phyloP scores from a whole-genome alignment of 345 rosid genomes.

The Leavenworthia alabamica region DNA sequence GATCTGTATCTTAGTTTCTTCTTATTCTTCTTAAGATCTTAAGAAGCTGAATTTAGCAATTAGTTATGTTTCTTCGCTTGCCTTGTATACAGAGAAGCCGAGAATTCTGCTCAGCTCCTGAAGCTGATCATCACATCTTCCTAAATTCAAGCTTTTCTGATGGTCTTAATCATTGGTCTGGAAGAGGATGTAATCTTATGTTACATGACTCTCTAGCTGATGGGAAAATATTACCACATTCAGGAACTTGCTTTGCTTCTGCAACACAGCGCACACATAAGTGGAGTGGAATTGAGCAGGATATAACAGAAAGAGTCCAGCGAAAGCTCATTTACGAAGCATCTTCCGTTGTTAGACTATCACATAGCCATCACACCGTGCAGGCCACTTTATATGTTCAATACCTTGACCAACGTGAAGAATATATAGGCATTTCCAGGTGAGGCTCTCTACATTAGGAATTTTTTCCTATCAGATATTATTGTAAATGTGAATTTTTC shows the following conservation, averaged over 20 bases:
- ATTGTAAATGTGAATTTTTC: neutral
- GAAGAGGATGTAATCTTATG: conserved; percentile 77
- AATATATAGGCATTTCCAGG: conserved; percentile 73
- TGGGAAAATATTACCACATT: conserved; percentile 61
- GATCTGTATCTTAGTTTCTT: neutral
- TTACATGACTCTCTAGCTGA: conserved; percentile 72
- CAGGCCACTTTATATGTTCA: conserved; percentile 75
- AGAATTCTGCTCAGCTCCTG: conserved; percentile 30
- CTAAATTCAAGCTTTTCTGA: conserved; percentile 72
- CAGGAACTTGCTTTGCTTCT: conserved; percentile 67
- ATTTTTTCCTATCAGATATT: neutral
- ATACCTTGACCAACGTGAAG: conserved; percentile 60
- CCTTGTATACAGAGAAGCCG: conserved; percentile 15
- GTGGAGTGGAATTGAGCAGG: conserved; percentile 95
- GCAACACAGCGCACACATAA: conserved; percentile 76
- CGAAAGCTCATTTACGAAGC: conserved; percentile 70
- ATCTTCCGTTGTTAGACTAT: conserved; percentile 64
- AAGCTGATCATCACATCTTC: conserved; percentile 50
- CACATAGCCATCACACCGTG: conserved; percentile 53
- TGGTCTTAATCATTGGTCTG: conserved; percentile 84
- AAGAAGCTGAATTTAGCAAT: neutral
- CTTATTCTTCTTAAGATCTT: neutral
- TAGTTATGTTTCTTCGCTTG: neutral
- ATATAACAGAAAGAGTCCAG: conserved; percentile 65
- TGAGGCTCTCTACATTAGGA: conserved; percentile 23